Base-by-base conservation (phyloP, 2,329 filamentous ascomycete genomes). In the Emericellopsis atlantica region DNA sequence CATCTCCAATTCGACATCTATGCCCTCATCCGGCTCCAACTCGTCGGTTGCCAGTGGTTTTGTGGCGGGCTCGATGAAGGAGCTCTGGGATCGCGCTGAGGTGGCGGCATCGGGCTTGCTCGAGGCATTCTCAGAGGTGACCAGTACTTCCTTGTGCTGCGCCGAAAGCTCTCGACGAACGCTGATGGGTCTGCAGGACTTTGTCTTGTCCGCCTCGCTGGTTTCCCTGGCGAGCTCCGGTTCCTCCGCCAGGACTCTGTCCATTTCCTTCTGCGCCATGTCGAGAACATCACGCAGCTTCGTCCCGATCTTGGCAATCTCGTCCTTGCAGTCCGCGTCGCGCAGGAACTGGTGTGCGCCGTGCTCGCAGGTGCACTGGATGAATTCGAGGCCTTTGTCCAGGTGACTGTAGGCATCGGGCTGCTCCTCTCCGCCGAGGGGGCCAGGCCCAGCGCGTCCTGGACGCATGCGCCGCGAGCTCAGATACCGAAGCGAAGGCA, bases 321-420 rank as follows among this genome's bases (percentile, higher is more conserved):
- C 86, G 15, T 76, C 72, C n/a, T 68, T 72, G 59, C 89, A 95
- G 52, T 92, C 82, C 10, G 88, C 89, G 40, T 88, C 83, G 21
- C 89, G 78, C n/a, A 95, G 68, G 45, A 92, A 87, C 53, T 93
- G 85, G 54, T 94, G 88, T 0, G 89, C 89, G 3, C 84, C 89
- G 41, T 80, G 79, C 62, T 95, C 89, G 56, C 85, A 93, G 51
- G 88, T 75, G 42, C 72, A 73, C 57, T 95, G 87, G 5, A 86
- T 83, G 47, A 76, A 75, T 54, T 95, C 88, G 22, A 95, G 67
- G 1, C 76, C 74, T 54, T 82, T 84, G 55, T 95, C 88, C 1
- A 88, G 70, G 36, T 76, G 69, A 48, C 93, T 85, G 53, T 82
- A 87, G 1, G 76, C 66, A 46, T 77, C 74, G 1, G 54, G 47